Conservation (phyloP, 192 early-diverging fungal species). For the Kappamyces sp. region DNA sequence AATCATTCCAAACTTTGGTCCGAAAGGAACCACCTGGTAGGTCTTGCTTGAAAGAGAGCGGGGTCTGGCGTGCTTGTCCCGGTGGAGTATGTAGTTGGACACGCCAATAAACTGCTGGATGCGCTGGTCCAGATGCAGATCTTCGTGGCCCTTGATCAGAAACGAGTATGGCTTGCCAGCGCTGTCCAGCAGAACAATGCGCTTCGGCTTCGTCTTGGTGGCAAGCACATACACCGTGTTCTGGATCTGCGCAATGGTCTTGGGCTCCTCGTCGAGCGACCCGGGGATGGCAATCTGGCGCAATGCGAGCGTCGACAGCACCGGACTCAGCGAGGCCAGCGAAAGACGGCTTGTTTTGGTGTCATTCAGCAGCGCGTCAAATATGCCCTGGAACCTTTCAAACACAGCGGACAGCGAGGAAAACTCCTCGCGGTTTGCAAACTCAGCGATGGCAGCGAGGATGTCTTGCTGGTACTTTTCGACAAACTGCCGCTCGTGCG, state of each 20-base stretch:
- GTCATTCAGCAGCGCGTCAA: not conserved
- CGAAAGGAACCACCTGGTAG: conserved; percentile 82
- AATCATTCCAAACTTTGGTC: conserved; percentile 84
- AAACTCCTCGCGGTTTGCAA: conserved; percentile 41
- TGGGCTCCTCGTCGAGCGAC: conserved; percentile 8
- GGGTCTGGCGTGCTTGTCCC: conserved; percentile 38
- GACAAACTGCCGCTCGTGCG: conserved; percentile 66
- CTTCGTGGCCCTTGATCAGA: conserved; percentile 88
- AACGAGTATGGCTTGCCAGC: conserved; percentile 61
- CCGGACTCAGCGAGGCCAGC: conserved; percentile 30
- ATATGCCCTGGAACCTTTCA: conserved; percentile 55
- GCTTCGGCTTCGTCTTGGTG: conserved; percentile 92
- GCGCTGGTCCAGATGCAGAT: conserved; percentile 86
- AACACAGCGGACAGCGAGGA: conserved; percentile 45
- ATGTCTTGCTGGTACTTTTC: conserved; percentile 50
- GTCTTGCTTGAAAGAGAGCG: conserved; percentile 43
- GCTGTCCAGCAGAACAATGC: conserved; percentile 54
- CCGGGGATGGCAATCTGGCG: conserved; percentile 23
- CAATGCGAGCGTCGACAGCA: not conserved
- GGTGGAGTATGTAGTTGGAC: conserved; percentile 52
- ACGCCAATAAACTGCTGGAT: conserved; percentile 74
- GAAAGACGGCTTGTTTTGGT: conserved; percentile 48
- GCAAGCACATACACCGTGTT: conserved; percentile 45
- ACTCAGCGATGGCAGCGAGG: conserved; percentile 35
- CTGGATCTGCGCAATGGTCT: conserved; percentile 19